Evolutionary conservation across 345 rosid species (phyloP).

Genomic region (Lenwebbia sp.): DNA sequence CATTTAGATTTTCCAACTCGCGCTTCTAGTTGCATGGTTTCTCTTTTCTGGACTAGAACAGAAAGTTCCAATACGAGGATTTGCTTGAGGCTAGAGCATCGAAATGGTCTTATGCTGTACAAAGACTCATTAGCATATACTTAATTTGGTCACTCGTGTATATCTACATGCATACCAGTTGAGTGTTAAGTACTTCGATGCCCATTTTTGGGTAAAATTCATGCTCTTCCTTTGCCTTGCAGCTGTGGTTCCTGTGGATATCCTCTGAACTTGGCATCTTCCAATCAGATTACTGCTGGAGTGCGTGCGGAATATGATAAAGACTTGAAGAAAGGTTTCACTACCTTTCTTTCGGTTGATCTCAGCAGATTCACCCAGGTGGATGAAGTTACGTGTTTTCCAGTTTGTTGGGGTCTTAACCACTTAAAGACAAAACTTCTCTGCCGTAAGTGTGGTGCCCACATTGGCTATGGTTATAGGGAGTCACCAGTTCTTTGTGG

Average conservation of each 20-base stretch:
- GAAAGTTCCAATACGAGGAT: neutral
- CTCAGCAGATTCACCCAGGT: constrained; percentile 1
- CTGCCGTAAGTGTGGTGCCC: neutral
- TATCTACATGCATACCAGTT: neutral
- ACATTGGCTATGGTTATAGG: neutral
- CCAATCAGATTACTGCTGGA: neutral
- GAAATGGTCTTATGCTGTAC: neutral
- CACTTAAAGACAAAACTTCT: constrained; percentile 1
- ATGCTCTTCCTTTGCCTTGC: neutral
- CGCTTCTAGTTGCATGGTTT: neutral
- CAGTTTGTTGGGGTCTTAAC: neutral
- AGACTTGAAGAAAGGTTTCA: neutral
- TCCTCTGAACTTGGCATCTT: constrained; percentile 5
- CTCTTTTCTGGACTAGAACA: neutral
- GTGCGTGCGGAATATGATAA: neutral
- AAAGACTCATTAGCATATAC: neutral
- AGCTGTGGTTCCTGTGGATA: constrained; percentile 6
- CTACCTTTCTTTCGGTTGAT: neutral
- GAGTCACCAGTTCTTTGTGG: neutral
- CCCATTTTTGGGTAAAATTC: neutral
- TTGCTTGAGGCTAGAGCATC: neutral
- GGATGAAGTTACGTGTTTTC: constrained; percentile 3
- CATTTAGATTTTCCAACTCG: neutral
- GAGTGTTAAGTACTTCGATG: neutral
- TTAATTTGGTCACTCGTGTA: neutral